phyloP scores from a whole-genome alignment of 1,139 yeast genomes.

The Candida pseudocylindracea region DNA sequence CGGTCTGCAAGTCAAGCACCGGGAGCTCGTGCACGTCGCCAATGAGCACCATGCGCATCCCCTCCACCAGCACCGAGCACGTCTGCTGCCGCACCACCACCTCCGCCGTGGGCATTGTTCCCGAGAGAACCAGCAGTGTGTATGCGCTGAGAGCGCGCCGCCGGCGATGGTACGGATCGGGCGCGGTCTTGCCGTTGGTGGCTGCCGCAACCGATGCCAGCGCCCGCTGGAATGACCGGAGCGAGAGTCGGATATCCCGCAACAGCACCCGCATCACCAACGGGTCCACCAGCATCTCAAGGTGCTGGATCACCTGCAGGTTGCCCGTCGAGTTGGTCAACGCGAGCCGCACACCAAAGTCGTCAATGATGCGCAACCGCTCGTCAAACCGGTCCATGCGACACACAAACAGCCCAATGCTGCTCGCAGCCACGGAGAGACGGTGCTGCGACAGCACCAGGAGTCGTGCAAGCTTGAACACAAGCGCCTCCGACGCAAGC shows the following conservation, averaged over 20 bases:
- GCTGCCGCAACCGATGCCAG: slow-evolving; percentile 24
- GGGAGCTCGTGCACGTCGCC: slow-evolving; percentile 94
- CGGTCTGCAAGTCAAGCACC: slow-evolving; percentile 56
- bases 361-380: slow-evolving; percentile 62
- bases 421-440: slow-evolving; percentile 44
- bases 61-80: slow-evolving; percentile 1
- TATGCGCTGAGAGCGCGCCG: too few species aligned
- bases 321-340: slow-evolving; percentile 47
- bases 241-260: slow-evolving; percentile 68
- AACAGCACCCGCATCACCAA: slow-evolving; percentile 61
- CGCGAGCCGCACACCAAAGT: slow-evolving; percentile 60
- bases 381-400: slow-evolving; percentile 44
- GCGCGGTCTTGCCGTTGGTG: slow-evolving; percentile 3
- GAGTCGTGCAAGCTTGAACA: slow-evolving; percentile 69
- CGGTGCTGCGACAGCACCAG: slow-evolving; percentile 48
- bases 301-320: slow-evolving; percentile 32
- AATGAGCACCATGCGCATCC: slow-evolving; percentile 48
- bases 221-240: slow-evolving; percentile 52
- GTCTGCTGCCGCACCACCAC: slow-evolving; percentile 1
- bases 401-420: slow-evolving; percentile 73
- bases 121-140: too few species aligned
- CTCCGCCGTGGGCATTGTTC: too few species aligned
- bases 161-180: background rate
- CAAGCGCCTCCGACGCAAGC: slow-evolving; percentile 64
- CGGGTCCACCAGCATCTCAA: slow-evolving; percentile 63